Conservation (phyloP, 768 basidiomycete genomes). For the Lentinula guzmanii region DNA sequence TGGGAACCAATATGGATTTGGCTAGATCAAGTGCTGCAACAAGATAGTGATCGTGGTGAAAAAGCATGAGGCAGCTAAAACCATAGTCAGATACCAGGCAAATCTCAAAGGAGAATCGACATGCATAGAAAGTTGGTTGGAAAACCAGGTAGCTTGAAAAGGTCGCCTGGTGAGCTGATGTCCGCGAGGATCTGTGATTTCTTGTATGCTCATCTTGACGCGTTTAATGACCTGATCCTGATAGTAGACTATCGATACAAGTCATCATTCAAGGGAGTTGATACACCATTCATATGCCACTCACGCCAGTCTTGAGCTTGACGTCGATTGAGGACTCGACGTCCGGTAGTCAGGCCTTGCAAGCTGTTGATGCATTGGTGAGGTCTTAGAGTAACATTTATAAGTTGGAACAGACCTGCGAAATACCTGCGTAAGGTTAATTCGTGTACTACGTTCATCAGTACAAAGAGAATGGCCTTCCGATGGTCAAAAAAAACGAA, state of each 20-base stretch:
- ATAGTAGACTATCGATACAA: constrained; percentile 47
- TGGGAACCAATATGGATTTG: constrained; percentile 53
- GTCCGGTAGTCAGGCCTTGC: constrained; percentile 42
- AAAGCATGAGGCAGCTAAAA: constrained; percentile 56
- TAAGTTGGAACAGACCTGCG: constrained; percentile 46
- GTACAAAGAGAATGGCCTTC: constrained; percentile 4
- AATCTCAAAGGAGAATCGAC: constrained; percentile 13
- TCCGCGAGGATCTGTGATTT: constrained; percentile 42
- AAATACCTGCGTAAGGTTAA: constrained; percentile 57
- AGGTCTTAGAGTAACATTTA: constrained; percentile 9
- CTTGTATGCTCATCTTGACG: constrained; percentile 47
- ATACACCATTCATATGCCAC: constrained; percentile 20
- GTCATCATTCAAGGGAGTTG: neutral
- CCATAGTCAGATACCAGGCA: neutral
- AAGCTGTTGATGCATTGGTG: constrained; percentile 28
- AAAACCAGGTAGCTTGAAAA: constrained; percentile 67
- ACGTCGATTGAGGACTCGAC: constrained; percentile 59
- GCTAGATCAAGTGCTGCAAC: constrained; percentile 58
- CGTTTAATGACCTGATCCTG: constrained; percentile 62
- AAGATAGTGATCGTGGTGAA: constrained; percentile 55
- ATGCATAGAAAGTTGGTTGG: constrained; percentile 59
- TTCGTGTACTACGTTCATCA: constrained; percentile 45
- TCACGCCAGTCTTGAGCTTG: constrained; percentile 78
- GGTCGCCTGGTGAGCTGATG: constrained; percentile 62
- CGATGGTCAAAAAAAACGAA: constrained; percentile 27